Base-by-base conservation (phyloP, 495 filamentous ascomycete species). In the Neurospora sp. region DNA sequence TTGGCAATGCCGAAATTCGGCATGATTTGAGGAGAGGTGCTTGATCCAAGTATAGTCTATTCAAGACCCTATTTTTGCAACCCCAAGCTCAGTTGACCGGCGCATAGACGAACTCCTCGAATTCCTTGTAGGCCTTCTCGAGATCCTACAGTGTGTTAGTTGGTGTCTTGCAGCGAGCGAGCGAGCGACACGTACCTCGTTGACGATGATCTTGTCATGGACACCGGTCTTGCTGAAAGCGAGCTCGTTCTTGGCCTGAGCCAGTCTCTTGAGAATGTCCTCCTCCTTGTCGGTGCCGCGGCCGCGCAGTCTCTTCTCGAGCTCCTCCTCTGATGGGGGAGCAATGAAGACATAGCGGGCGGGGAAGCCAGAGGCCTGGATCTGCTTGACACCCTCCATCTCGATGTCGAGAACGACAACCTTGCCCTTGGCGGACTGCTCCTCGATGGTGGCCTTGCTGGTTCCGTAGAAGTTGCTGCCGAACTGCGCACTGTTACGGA, bases 371-470 rank as follows among this genome's bases (percentile, higher is more conserved):
- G 91, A 89, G 16, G 87, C 87, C 79, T 93, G 93, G 73, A 99
- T 93, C 84, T 98, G 96, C 83, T 98, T 98, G 68, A 98, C 94
- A 39, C 95, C 96, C 91, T 97, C 94, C 91, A 97, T 95, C 86
- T 98, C 96, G 79, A 98, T 99, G 81, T 99, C 91, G 73, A 94
- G 81, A 38, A 93, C 87, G 71, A 91, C 91, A 5, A 88, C 85
- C 77, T 84, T 84, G 31, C 91, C 91, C 80, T 90, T 87, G 73
- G 87, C 87, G 7, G 87, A 86, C 74, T 96, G 89, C 72, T 93
- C 87, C 81, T 90, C 87, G 73, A 98, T 91, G 5, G 92, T 92
- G 75, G 86, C 83, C 69, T 92, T 87, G 74, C 88, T 91, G 8
- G 94, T 98, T 27, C 95, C 95, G 81, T 97, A 98, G 81, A 87